These are phyloP conservation scores for Chaetomiaceae sp. DNA, from an alignment of 2,329 filamentous ascomycete species.

Conservation along the genomic window DNA sequence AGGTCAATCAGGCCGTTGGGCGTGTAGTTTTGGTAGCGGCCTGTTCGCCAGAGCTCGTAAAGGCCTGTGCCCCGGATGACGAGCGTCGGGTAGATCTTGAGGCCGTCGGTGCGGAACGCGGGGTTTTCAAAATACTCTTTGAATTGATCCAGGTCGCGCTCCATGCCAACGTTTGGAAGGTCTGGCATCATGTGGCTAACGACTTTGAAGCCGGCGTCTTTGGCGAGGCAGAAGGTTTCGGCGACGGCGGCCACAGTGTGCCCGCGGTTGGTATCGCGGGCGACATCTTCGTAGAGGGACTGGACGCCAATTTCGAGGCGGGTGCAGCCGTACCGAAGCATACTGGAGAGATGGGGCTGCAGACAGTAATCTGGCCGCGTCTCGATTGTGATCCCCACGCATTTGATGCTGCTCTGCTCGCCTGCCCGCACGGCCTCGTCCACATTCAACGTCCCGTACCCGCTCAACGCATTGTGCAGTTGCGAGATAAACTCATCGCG, in stretches of 20 bases:
- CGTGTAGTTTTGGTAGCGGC: conserved; percentile 97
- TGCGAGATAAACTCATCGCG: conserved; percentile 92
- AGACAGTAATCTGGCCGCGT: conserved; percentile 95
- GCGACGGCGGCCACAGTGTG: conserved; percentile 94
- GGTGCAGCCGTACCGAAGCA: conserved; percentile 97
- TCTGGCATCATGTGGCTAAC: conserved; percentile 99
- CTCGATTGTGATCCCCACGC: conserved; percentile 97
- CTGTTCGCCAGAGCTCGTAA: conserved; percentile 96
- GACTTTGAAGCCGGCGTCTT: conserved; percentile 98
- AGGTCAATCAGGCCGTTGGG: conserved; percentile 95
- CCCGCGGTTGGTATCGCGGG: conserved; percentile 93
- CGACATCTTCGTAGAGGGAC: conserved; percentile 95
- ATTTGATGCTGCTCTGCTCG: conserved; percentile 96
- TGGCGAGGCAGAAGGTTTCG: conserved; percentile 94
- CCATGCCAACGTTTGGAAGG: conserved; percentile 95
- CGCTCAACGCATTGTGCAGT: conserved; percentile 92
- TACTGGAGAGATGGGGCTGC: conserved; percentile 89
- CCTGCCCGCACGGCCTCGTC: conserved; percentile 93
- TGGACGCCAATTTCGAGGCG: conserved; percentile 92
- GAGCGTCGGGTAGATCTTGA: conserved; percentile 97
- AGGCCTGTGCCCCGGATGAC: conserved; percentile 95
- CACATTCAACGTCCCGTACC: conserved; percentile 89
- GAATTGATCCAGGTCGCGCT: conserved; percentile 94
- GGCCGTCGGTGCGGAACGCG: conserved; percentile 88
- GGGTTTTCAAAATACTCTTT: conserved; percentile 97